Evolutionary conservation across 1,139 yeast species (phyloP), one percentile per base, ranked within the genome.

Genomic region (Geotrichum citri-aurantii): DNA sequence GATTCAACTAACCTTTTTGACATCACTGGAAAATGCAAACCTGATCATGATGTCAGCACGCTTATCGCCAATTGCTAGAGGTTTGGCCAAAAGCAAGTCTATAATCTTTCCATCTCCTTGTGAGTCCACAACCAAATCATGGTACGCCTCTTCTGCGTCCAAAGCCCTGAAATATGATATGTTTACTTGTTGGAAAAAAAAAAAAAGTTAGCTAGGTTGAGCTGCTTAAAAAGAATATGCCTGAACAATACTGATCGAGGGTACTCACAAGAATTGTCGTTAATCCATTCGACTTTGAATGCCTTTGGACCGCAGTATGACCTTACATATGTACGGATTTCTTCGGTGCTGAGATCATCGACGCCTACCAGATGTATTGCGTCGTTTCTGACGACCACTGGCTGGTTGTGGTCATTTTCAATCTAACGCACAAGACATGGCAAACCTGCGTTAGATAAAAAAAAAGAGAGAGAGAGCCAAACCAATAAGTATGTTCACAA

Each of bases 281-380:
- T 82, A 52, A 87, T 79, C 95, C 95, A 87, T 66, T 86, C 85
- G 29, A 86, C 71, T 55, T 76, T 73, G 69, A 81, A 84, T 23
- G 70, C 69, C 23, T 65, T 66, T 27, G 65, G 71, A 64, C 81
- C 81, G 54, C 83, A 67, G 65, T 81, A 79, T 59, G 74, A 72
- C 57, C 81, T 81, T 19, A 85, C 71, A 66, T 78, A 86, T 19
- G 77, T 71, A 66, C 83, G 82, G 62, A 87, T 81, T 59, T 85
- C 87, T 52, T 80, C 78, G 1, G 90, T 85, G 48, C 87, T 81
- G 62, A 87, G 74, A 56, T 79, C 82, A 63, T 87, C 90, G 1
- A 87, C 93, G 21, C 95, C 95, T 55, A 74, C 69, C 2, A 87
- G 62, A 59, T 74, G 77, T 27, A 87, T 64, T 0, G 87, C 81